Percentiles rank a stretch among this genome's conserved stretches.
These are phyloP conservation scores for Diaporthe citrichinensis DNA, from an alignment of 2,329 filamentous ascomycete genomes.

Conservation along the genomic window DNA sequence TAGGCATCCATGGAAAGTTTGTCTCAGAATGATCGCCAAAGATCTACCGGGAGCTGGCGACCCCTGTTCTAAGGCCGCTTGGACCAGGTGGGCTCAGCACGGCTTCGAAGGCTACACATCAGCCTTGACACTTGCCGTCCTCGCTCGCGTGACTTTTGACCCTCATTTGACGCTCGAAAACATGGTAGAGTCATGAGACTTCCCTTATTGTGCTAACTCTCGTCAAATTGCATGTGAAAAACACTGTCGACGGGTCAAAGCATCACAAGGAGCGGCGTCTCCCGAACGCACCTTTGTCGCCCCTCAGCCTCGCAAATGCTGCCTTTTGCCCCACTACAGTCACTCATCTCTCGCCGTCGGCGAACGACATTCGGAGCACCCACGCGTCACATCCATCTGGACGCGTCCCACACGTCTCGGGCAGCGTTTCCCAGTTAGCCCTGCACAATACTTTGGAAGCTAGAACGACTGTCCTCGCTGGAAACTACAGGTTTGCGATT, in stretches of 20 bases:
- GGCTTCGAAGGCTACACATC: neutral
- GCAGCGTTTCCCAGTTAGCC: neutral
- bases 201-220: too few relatives aligned
- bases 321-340: neutral
- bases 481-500: rapidly evolving
- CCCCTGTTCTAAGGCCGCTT: neutral
- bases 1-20: neutral
- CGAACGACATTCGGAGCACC: neutral
- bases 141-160: neutral
- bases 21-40: neutral
- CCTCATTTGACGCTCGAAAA: neutral
- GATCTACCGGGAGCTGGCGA: too few relatives aligned
- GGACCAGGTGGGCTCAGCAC: neutral
- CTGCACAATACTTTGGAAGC: too few relatives aligned
- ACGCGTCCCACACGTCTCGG: neutral
- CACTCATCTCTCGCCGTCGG: neutral
- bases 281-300: neutral
- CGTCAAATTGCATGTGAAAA: too few relatives aligned
- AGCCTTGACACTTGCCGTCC: neutral
- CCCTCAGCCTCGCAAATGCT: neutral
- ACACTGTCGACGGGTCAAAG: neutral
- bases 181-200: neutral
- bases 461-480: neutral
- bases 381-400: neutral
- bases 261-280: neutral